A percentile compares a stretch with the other conserved stretches of the same genome.
Evolutionary conservation across 139 green algal genomes (phyloP).

Genomic region (Chlamydomonas sp.): DNA sequence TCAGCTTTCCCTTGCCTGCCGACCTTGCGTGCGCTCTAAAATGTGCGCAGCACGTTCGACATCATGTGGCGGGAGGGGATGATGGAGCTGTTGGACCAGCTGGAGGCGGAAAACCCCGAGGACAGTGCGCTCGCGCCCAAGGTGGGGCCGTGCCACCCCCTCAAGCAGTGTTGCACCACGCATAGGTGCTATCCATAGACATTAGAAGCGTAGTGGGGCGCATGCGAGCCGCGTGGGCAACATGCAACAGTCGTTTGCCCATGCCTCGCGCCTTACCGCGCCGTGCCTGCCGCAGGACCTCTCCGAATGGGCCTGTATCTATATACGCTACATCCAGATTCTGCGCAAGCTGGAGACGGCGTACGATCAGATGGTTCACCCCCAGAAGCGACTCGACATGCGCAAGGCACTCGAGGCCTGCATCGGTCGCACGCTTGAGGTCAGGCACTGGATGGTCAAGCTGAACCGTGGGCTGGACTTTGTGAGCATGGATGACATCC

Average conservation of each 20-base stretch:
- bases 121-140: conserved; percentile 52
- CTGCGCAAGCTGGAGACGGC: conserved; percentile 70
- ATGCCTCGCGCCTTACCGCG: no score
- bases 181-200: no score
- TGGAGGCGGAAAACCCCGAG: conserved; percentile 77
- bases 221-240: no score
- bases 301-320: conserved; percentile 73
- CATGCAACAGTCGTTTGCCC: no score
- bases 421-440: conserved; percentile 72
- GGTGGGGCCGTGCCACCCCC: no score
- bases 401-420: conserved; percentile 69
- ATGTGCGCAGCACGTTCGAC: conserved; percentile 66
- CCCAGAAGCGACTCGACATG: conserved; percentile 80
- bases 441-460: conserved; percentile 59
- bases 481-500: conserved; percentile 68
- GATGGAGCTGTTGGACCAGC: conserved; percentile 76
- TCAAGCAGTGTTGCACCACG: no score
- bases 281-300: conserved; percentile 48
- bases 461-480: conserved; percentile 70
- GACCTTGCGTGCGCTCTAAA: neutral
- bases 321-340: conserved; percentile 82
- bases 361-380: conserved; percentile 82
- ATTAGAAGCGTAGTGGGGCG: no score
- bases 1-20: neutral
- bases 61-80: conserved; percentile 80